Conservation (phyloP, 2,329 filamentous ascomycete species). For the Xylaria sp. region DNA sequence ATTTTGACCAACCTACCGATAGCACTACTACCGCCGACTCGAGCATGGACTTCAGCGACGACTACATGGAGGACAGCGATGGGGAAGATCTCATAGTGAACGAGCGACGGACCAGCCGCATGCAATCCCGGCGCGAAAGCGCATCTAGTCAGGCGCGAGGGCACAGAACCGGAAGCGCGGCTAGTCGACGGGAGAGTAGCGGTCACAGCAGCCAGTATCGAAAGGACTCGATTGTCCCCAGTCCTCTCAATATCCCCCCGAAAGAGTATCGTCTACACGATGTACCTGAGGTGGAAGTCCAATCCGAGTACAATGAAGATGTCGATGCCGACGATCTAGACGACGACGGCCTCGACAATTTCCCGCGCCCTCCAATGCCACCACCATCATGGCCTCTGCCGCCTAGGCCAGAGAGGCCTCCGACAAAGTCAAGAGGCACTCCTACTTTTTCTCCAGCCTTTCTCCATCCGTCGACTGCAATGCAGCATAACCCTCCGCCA, state of each 20-base stretch:
- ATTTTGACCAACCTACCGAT: constrained; percentile 48
- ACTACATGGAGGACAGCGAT: constrained; percentile 39
- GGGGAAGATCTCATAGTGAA: constrained; percentile 41
- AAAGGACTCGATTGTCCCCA: constrained; percentile 41
- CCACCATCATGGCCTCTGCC: constrained; percentile 35
- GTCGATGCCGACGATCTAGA: constrained; percentile 31
- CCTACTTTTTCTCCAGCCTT: constrained; percentile 16
- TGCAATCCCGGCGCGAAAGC: constrained; percentile 36
- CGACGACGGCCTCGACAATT: constrained; percentile 21
- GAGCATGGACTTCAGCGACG: constrained; percentile 51
- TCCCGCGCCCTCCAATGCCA: constrained; percentile 35
- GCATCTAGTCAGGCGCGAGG: constrained; percentile 9
- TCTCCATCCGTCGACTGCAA: constrained; percentile 40
- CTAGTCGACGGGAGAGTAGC: constrained; percentile 29
- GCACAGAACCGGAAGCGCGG: constrained; percentile 12
- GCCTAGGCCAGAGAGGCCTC: constrained; percentile 24
- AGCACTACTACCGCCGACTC: constrained; percentile 44
- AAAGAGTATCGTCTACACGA: constrained; percentile 33
- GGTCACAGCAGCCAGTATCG: constrained; percentile 28
- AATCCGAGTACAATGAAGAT: constrained; percentile 25
- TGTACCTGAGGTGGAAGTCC: constrained; percentile 36
- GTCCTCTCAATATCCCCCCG: constrained; percentile 30
- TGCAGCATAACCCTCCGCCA: constrained; percentile 32
- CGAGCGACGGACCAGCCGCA: constrained; percentile 42
- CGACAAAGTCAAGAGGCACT: constrained; percentile 1